Conservation (phyloP, 768 basidiomycete genomes). For the Collybiopsis luxurians region DNA sequence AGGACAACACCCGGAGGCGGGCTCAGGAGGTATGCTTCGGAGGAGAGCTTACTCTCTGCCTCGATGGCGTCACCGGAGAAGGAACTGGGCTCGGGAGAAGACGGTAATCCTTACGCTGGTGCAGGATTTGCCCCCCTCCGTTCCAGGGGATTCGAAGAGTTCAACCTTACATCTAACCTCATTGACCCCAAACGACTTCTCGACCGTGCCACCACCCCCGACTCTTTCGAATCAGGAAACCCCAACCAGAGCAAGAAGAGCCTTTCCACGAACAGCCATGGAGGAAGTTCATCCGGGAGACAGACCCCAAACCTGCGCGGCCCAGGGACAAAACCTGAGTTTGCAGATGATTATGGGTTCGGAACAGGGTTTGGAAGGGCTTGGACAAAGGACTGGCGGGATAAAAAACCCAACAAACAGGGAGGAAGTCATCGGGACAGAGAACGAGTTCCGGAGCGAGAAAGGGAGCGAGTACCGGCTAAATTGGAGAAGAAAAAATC, state of each 20-base stretch:
- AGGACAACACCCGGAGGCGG: not conserved
- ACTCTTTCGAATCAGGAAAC: slow-evolving; percentile 1
- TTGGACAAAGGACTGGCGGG: not conserved
- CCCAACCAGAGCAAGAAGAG: not conserved
- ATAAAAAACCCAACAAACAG: not conserved
- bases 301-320: not conserved
- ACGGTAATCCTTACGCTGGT: not conserved
- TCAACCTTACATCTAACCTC: not conserved
- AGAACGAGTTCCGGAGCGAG: not conserved
- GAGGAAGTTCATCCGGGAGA: not conserved
- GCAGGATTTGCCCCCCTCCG: slow-evolving; percentile 6
- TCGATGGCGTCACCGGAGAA: not conserved
- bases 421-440: not conserved
- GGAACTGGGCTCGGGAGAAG: not conserved
- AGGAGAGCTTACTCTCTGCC: slow-evolving; percentile 1
- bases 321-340: not conserved
- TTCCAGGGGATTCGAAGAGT: slow-evolving; percentile 3
- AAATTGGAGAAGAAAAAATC: not conserved
- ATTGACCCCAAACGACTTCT: not conserved
- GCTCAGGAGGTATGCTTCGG: slow-evolving; percentile 4
- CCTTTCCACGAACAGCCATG: not conserved
- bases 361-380: not conserved
- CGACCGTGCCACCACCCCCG: not conserved
- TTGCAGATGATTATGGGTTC: slow-evolving; percentile 3
- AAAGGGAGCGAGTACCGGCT: not conserved